Base-by-base conservation (phyloP, 768 basidiomycete species). In the Sarcodon aspratus region DNA sequence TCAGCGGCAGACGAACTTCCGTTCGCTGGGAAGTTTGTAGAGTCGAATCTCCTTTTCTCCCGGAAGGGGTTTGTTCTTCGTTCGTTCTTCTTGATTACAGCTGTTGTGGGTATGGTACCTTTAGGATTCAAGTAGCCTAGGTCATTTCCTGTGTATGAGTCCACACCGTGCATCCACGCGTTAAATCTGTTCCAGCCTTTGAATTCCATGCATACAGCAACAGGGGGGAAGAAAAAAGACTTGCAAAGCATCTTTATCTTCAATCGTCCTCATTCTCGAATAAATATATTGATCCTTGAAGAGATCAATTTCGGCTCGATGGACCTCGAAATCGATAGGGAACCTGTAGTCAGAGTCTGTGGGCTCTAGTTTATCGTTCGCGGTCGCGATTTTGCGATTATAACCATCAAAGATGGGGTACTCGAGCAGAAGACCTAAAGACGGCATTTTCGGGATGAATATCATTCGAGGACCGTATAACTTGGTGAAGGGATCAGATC, bases 371-470 rank as follows among this genome's bases (percentile, higher is more conserved):
- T 75, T 76, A 47, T 74, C 71, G 57, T 76, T 81, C 45, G 69
- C 66, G 15, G 54, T 59, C 3, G 55, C 63, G 54, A 85, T 71
- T 50, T 73, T 74, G 45, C 67, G 66, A 62, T 88, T 89, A 66
- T 91, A 94, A 6, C 77, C 78, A 45, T 82, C 76, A 55, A 88
- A 91, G 48, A 90, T 74, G 3, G 88, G 88, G 55, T 87, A 74
- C 66, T 98, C 92, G 21, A 99, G 78, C 18, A 99, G 70, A 5
- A 99, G 75, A 10, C 96, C 96, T 13, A 99, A 74, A 2, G 93
- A 85, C 10, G 96, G 96, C 70, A 97, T 95, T 68, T 95, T 97
- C 13, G 96, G 96, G 17, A 97, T 76, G 59, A 88, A 79, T 34
- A 94, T 86, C 36, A 69, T 68, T 12, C 78, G 75, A 3, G 85